Conservation (phyloP, 1,139 yeast genomes). For the Hyphopichia khmerensis region DNA sequence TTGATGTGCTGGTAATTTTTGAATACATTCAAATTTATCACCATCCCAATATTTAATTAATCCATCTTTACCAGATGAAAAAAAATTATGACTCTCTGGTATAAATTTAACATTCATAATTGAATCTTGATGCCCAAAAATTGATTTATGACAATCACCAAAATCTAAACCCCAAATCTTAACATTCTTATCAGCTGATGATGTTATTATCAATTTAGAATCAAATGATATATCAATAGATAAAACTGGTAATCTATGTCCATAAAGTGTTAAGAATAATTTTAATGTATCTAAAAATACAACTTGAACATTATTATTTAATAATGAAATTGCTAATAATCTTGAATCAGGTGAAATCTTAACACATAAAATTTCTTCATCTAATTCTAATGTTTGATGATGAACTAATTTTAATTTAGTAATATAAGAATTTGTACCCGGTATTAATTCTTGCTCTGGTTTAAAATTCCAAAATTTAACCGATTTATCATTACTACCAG, state of each 20-base stretch:
- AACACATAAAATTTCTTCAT: conserved; percentile 82
- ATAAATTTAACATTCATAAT: conserved; percentile 85
- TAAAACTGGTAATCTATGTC: conserved; percentile 92
- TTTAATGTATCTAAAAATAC: conserved; percentile 84
- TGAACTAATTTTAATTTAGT: conserved; percentile 64
- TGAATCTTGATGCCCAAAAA: conserved; percentile 95
- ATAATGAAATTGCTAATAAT: conserved; percentile 75
- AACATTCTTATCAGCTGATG: conserved; percentile 95
- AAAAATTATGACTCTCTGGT: conserved; percentile 83
- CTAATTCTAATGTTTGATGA: conserved; percentile 76
- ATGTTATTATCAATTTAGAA: conserved; percentile 81
- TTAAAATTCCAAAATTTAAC: conserved; percentile 88
- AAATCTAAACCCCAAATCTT: conserved; percentile 98
- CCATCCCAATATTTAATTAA: conserved; percentile 97
- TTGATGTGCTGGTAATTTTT: conserved; percentile 83
- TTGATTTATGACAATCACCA: conserved; percentile 96
- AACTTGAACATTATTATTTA: conserved; percentile 92
- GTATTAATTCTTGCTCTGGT: conserved; percentile 63
- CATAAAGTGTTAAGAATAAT: conserved; percentile 84
- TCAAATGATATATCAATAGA: conserved; percentile 89
- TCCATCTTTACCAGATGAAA: conserved; percentile 89
- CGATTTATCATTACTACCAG: conserved; percentile 92
- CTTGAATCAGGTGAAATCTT: conserved; percentile 80
- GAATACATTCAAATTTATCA: conserved; percentile 91
- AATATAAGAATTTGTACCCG: conserved; percentile 58